A percentile compares a stretch with the other conserved stretches of the same genome.
These are phyloP conservation scores for Paramicrosporidium saccamoebae DNA, from an alignment of 371 early-diverging fungal genomes.

Conservation along the genomic window DNA sequence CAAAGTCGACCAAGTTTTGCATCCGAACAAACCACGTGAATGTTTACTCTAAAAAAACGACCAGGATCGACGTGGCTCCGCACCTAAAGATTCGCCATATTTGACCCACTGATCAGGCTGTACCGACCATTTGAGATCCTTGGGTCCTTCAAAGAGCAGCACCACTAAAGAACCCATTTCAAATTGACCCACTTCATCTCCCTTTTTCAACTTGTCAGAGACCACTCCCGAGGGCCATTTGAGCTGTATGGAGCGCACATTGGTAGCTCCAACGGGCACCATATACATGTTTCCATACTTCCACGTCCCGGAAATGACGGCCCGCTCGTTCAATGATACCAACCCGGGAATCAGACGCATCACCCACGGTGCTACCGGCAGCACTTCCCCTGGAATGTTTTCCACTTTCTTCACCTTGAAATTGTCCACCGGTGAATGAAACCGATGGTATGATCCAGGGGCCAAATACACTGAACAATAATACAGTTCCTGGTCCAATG, in stretches of 20 bases:
- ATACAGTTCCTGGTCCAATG: slow-evolving; percentile 37
- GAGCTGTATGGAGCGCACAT: slow-evolving; percentile 73
- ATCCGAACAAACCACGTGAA: too few species aligned
- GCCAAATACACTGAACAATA: slow-evolving; percentile 75
- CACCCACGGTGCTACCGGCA: slow-evolving; percentile 68
- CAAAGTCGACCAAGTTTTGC: too few species aligned
- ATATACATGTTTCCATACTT: slow-evolving; percentile 68
- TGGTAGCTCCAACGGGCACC: slow-evolving; percentile 88
- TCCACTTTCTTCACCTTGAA: not conserved
- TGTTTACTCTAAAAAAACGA: too few species aligned
- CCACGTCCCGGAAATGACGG: slow-evolving; percentile 67
- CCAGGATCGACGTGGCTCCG: slow-evolving; percentile 63
- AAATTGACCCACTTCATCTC: slow-evolving; percentile 82
- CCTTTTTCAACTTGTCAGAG: slow-evolving; percentile 11
- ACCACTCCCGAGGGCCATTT: slow-evolving; percentile 40
- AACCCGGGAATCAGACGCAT: slow-evolving; percentile 37
- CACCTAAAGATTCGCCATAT: slow-evolving; percentile 55
- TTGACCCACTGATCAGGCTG: slow-evolving; percentile 29
- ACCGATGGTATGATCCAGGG: slow-evolving; percentile 90
- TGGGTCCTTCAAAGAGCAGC: slow-evolving; percentile 77
- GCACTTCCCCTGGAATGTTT: slow-evolving; percentile 34
- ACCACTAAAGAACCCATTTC: slow-evolving; percentile 78
- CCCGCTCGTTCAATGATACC: slow-evolving; percentile 82
- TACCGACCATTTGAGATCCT: slow-evolving; percentile 30
- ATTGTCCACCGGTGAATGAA: slow-evolving; percentile 67